These are phyloP conservation scores for Nemania sp. DNA, from an alignment of 2,329 filamentous ascomycete genomes.

Conservation along the genomic window DNA sequence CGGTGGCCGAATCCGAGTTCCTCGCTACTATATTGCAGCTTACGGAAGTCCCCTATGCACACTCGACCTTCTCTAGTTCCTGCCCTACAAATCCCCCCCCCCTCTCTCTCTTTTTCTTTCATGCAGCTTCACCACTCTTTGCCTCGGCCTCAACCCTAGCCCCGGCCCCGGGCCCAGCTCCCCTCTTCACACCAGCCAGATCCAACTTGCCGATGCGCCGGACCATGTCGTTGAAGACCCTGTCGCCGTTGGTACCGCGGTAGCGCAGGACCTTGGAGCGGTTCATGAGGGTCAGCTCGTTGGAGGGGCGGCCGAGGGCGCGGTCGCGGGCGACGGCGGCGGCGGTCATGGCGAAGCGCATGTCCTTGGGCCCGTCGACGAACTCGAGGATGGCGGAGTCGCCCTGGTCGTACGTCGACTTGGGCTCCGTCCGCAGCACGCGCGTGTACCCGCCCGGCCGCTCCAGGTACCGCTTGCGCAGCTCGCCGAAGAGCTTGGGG, in stretches of 20 bases:
- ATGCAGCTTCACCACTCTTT: neutral
- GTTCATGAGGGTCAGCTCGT: constrained; percentile 81
- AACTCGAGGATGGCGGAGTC: constrained; percentile 92
- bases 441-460: constrained; percentile 95
- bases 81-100: no score
- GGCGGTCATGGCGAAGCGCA: constrained; percentile 94
- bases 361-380: constrained; percentile 92
- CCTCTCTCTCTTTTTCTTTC: no score
- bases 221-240: constrained; percentile 75
- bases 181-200: constrained; percentile 45
- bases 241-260: constrained; percentile 71
- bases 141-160: no score
- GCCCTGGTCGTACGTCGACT: constrained; percentile 85
- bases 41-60: no score
- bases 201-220: constrained; percentile 54
- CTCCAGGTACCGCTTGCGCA: constrained; percentile 80
- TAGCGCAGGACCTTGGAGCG: constrained; percentile 85
- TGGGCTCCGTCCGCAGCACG: constrained; percentile 89
- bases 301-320: constrained; percentile 67
- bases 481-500: constrained; percentile 87
- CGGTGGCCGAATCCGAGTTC: no score
- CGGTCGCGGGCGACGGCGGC: constrained; percentile 78
- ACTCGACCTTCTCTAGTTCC: no score
- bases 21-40: no score
- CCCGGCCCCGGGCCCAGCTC: no score